A percentile compares a stretch with the other conserved stretches of the same genome.
Conservation (phyloP, 176 grass and related monocot genomes). For the Chloris gayana region DNA sequence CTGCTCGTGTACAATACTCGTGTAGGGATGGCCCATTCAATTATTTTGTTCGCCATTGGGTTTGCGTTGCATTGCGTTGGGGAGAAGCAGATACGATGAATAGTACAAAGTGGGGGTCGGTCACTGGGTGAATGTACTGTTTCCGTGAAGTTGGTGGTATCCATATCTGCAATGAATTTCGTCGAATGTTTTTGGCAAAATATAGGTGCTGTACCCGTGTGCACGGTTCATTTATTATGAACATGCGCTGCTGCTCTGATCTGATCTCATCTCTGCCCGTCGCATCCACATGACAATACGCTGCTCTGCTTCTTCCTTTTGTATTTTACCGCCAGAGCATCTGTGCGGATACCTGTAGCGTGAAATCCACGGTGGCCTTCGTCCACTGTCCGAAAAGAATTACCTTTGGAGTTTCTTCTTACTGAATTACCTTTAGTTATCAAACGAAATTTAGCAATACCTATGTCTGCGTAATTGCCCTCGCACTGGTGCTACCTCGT, state of each 20-base stretch:
- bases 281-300: neutral
- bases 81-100: neutral
- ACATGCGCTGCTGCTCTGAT: neutral
- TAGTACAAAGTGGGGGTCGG: neutral
- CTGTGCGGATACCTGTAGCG: too few species aligned
- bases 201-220: neutral
- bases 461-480: too few species aligned
- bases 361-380: neutral
- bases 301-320: neutral
- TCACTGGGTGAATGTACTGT: neutral
- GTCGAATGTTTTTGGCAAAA: neutral
- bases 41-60: constrained; percentile 33
- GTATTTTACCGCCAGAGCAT: neutral
- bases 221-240: neutral
- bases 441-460: too few species aligned
- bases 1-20: too few species aligned
- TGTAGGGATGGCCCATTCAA: constrained; percentile 29
- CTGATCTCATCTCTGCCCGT: neutral
- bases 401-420: too few species aligned
- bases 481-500: too few species aligned
- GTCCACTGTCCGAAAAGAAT: too few species aligned
- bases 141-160: neutral
- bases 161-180: neutral
- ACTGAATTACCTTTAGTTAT: too few species aligned
- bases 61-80: neutral